Conservation (phyloP, 169 alveolate genomes). For the Cryptosporidium ryanae region DNA sequence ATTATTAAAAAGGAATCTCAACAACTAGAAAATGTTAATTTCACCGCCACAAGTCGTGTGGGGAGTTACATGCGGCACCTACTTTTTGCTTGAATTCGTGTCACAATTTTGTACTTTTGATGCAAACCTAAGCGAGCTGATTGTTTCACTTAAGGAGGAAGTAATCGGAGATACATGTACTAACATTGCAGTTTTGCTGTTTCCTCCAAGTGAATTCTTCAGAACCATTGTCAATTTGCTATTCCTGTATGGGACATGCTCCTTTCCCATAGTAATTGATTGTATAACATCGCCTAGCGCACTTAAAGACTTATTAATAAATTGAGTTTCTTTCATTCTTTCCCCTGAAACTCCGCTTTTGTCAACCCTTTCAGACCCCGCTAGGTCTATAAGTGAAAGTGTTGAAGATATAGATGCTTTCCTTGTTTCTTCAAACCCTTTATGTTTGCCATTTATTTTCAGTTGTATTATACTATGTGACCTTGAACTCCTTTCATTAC, state of each 20-base stretch:
- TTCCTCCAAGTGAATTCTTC: conserved; percentile 85
- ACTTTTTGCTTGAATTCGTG: conserved; percentile 4
- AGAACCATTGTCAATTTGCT: conserved; percentile 87
- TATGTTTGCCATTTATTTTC: conserved; percentile 79
- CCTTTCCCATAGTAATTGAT: conserved; percentile 83
- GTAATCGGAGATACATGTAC: conserved; percentile 83
- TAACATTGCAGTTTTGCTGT: conserved; percentile 89
- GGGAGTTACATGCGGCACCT: neutral
- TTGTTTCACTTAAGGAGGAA: conserved; percentile 76
- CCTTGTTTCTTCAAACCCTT: conserved; percentile 54
- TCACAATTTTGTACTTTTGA: conserved; percentile 77
- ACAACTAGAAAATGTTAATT: neutral
- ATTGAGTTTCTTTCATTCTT: conserved; percentile 85
- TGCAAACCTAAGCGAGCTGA: conserved; percentile 83
- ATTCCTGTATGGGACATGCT: conserved; percentile 89
- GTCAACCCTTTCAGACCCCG: conserved; percentile 90
- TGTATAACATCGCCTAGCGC: conserved; percentile 87
- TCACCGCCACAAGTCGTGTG: neutral
- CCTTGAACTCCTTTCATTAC: conserved; percentile 87
- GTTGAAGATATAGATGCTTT: conserved; percentile 64
- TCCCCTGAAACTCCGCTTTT: conserved; percentile 89
- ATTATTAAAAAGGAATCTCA: neutral
- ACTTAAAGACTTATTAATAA: conserved; percentile 87
- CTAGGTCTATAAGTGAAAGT: conserved; percentile 89
- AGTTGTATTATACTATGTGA: conserved; percentile 87